A percentile compares a stretch with the other conserved stretches of the same genome.
Evolutionary conservation across 2,329 filamentous ascomycete species (phyloP).

Genomic region (Pseudogymnoascus sp.): DNA sequence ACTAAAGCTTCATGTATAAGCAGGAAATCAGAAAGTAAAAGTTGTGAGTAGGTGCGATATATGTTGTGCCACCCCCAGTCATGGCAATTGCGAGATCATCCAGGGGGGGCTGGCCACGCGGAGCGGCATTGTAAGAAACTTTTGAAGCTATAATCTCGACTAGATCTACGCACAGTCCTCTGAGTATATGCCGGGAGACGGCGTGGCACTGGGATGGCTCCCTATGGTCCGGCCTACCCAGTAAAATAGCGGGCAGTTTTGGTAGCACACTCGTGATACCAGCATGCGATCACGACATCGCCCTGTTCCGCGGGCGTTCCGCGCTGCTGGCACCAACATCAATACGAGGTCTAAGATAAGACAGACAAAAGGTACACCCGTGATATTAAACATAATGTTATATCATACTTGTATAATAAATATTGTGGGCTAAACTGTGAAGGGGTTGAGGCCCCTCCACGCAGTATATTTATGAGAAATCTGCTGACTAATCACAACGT

Average conservation of each 20-base stretch:
- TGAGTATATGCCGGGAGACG: neutral
- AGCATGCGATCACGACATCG: constrained; percentile 1
- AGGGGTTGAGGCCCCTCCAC: neutral
- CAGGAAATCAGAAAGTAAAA: neutral
- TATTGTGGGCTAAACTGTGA: neutral
- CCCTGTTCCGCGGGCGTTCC: neutral
- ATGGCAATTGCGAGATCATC: neutral
- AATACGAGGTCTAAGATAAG: neutral
- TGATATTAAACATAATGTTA: neutral
- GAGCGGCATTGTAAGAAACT: neutral
- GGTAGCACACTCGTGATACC: constrained; percentile 1
- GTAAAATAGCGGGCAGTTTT: neutral
- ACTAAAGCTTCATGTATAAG: neutral
- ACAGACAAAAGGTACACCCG: neutral
- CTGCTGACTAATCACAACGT: neutral
- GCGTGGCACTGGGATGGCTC: neutral
- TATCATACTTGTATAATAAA: neutral
- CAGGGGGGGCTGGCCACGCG: neutral
- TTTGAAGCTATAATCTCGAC: neutral
- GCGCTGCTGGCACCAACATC: neutral
- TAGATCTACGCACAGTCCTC: neutral
- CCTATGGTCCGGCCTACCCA: neutral
- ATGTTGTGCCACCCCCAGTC: neutral
- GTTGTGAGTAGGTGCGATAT: neutral
- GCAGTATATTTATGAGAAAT: neutral